Conservation (phyloP, 768 basidiomycete genomes). For the Termitomyces titanicus region DNA sequence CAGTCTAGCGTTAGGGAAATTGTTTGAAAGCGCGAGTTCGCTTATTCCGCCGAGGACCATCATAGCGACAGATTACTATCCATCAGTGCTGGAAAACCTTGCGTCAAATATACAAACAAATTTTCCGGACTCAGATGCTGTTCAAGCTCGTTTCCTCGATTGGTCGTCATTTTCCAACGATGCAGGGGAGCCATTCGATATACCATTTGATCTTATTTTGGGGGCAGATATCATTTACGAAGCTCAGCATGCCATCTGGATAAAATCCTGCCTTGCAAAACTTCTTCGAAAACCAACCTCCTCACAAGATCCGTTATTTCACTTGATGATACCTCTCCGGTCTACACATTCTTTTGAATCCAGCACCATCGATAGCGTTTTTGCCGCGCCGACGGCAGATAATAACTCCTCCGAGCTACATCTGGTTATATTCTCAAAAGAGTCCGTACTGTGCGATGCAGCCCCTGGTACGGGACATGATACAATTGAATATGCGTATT, state of each 20-base stretch:
- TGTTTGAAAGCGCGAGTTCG: constrained; percentile 26
- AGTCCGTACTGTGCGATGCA: constrained; percentile 53
- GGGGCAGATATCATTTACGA: constrained; percentile 88
- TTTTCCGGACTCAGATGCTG: constrained; percentile 26
- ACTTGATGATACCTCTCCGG: constrained; percentile 76
- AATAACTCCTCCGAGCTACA: constrained; percentile 5
- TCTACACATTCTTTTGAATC: constrained; percentile 60
- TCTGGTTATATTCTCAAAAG: constrained; percentile 51
- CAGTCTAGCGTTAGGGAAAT: constrained; percentile 53
- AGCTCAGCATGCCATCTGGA: constrained; percentile 65
- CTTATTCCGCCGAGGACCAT: constrained; percentile 24
- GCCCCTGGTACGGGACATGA: constrained; percentile 33
- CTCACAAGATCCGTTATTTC: constrained; percentile 40
- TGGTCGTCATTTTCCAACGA: constrained; percentile 45
- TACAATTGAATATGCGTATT: constrained; percentile 69
- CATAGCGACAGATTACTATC: constrained; percentile 77
- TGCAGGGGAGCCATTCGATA: constrained; percentile 20
- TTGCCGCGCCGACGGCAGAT: constrained; percentile 24
- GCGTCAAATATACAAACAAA: constrained; percentile 56
- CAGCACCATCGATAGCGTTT: constrained; percentile 52
- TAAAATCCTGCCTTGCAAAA: constrained; percentile 52
- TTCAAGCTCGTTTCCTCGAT: constrained; percentile 46
- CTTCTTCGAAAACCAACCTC: constrained; percentile 37
- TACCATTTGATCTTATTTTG: constrained; percentile 64
- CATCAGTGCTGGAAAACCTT: constrained; percentile 70